These are phyloP conservation scores for Ambrosia artemisiifolia DNA, from an alignment of 129 eudicot genomes.

Conservation along the genomic window DNA sequence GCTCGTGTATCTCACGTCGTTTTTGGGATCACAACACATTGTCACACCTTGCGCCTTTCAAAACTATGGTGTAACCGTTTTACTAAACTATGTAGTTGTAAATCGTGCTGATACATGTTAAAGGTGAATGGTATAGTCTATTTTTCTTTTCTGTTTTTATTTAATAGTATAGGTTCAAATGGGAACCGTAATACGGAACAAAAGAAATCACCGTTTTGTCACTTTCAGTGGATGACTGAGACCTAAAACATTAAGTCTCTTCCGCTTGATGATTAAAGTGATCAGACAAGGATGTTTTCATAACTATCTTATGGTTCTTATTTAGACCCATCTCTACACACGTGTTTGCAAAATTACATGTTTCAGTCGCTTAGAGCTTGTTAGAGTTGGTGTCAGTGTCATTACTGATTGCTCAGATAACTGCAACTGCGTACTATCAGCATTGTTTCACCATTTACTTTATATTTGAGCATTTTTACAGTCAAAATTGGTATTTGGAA, in stretches of 20 bases:
- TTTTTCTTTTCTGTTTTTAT: too few species aligned
- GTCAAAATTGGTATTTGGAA: constrained; percentile 1
- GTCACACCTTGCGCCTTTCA: too few species aligned
- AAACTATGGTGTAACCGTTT: too few species aligned
- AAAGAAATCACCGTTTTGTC: too few species aligned
- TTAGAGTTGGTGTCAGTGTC: not conserved
- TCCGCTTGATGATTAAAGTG: too few species aligned
- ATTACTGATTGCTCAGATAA: not conserved
- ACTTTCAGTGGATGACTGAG: too few species aligned
- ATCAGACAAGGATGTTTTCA: not conserved
- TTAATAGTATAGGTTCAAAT: too few species aligned
- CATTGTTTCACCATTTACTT: too few species aligned
- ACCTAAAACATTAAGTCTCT: too few species aligned
- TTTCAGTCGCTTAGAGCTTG: not conserved
- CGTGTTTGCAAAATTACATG: not conserved
- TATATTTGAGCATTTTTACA: not conserved
- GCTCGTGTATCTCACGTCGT: too few species aligned
- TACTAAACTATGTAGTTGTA: not conserved
- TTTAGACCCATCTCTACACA: not conserved
- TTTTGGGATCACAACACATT: too few species aligned
- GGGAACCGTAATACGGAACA: too few species aligned
- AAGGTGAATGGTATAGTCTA: not conserved
- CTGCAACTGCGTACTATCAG: not conserved
- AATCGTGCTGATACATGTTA: not conserved
- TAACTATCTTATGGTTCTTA: not conserved